Percentiles rank a stretch among this genome's conserved stretches.
These are phyloP conservation scores for Huntiella decipiens DNA, from an alignment of 2,329 filamentous ascomycete species.

Conservation along the genomic window DNA sequence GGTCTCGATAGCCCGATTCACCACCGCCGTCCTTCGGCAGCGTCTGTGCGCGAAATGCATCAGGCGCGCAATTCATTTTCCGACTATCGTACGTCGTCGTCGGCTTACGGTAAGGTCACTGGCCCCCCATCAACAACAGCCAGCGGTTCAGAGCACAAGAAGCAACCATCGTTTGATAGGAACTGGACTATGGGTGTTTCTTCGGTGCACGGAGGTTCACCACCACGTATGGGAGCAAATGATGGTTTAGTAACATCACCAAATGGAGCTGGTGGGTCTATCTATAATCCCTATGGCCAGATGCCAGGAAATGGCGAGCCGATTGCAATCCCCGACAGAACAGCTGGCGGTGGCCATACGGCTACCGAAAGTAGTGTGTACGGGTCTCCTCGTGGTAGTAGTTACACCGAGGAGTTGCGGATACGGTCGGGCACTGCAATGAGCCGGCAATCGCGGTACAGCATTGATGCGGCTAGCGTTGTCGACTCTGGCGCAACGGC, in stretches of 20 bases:
- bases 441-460: conserved; percentile 60
- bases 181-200: conserved; percentile 48
- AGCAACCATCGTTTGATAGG: conserved; percentile 49
- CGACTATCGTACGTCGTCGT: conserved; percentile 43
- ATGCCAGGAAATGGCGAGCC: too few relatives aligned
- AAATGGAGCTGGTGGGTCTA: conserved; percentile 14
- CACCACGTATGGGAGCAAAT: background rate
- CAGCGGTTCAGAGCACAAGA: conserved; percentile 28
- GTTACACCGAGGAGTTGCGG: conserved; percentile 57
- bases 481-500: conserved; percentile 40
- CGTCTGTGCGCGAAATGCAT: conserved; percentile 63
- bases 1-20: conserved; percentile 26
- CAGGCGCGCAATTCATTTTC: conserved; percentile 39
- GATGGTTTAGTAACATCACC: background rate
- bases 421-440: conserved; percentile 45
- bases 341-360: too few relatives aligned
- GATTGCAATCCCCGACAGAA: too few relatives aligned
- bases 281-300: conserved; percentile 11
- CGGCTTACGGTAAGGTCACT: conserved; percentile 52
- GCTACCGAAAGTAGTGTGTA: background rate
- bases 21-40: conserved; percentile 50
- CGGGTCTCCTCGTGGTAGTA: conserved; percentile 21
- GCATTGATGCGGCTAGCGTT: conserved; percentile 45
- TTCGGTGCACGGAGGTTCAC: conserved; percentile 10
- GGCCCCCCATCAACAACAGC: conserved; percentile 17